A percentile compares a stretch with the other conserved stretches of the same genome.
These are phyloP conservation scores for Chlorella variabilis DNA, from an alignment of 163 green algal species.

Conservation along the genomic window DNA sequence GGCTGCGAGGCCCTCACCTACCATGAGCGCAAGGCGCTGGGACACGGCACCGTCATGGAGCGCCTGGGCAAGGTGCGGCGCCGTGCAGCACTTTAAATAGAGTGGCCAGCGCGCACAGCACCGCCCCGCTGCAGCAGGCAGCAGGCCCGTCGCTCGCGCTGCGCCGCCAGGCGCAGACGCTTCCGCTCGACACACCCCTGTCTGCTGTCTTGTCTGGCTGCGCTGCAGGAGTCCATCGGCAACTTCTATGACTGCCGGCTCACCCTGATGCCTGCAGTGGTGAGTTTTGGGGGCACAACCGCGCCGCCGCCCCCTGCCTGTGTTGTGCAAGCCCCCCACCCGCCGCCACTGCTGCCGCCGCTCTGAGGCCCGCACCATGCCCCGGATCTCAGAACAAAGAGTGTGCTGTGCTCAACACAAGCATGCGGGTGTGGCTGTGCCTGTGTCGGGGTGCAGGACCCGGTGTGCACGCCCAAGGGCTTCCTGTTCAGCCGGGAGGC, in stretches of 20 bases:
- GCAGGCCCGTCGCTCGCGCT: too few relatives aligned
- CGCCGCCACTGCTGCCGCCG: too few relatives aligned
- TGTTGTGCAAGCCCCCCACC: too few relatives aligned
- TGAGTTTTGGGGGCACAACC: slow-evolving; percentile 43
- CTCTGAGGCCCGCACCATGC: background rate
- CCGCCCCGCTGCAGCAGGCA: too few relatives aligned
- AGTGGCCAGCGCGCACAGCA: too few relatives aligned
- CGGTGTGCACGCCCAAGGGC: slow-evolving; percentile 85
- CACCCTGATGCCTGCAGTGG: slow-evolving; percentile 79
- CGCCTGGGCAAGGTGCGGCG: slow-evolving; percentile 83
- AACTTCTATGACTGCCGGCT: slow-evolving; percentile 94
- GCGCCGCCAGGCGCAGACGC: too few relatives aligned
- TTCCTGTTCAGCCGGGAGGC: slow-evolving; percentile 91
- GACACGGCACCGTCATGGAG: slow-evolving; percentile 90
- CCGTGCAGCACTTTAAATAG: background rate
- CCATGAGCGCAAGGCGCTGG: slow-evolving; percentile 78
- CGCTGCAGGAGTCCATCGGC: slow-evolving; percentile 82
- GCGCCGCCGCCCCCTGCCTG: background rate
- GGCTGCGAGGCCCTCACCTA: slow-evolving; percentile 89
- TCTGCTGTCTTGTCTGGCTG: background rate
- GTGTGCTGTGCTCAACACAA: too few relatives aligned
- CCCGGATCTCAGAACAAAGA: too few relatives aligned
- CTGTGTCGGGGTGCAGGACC: slow-evolving; percentile 68
- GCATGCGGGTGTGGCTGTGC: too few relatives aligned
- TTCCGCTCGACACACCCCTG: too few relatives aligned